Base-by-base conservation (phyloP, 1,284 basidiomycete species). In the Cystobasidiaceae sp. region DNA sequence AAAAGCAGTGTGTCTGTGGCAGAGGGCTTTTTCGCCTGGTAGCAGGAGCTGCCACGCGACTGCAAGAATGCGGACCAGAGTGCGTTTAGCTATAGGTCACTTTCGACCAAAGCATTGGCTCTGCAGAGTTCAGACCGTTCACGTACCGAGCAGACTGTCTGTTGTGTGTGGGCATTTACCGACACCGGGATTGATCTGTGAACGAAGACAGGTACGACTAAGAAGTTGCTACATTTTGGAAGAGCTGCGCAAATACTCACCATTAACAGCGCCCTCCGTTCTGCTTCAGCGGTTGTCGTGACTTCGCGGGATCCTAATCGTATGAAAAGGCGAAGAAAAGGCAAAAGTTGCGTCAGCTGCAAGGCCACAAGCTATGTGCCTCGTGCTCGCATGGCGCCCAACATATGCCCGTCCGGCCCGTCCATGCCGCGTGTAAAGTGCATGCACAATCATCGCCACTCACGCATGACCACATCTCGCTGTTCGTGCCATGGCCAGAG, bases 11-110 rank as follows among this genome's bases (percentile, higher is more conserved):
- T 65, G 63, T 21, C 63, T 34, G 32, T 65, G 63, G 21, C 54
- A 57, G n/a, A 65, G 17, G 27, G 63, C 63, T 32, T 41, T 49
- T 46, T 65, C 63, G 19, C 63, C 63, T 13, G 63, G 63, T 39
- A 65, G 63, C 11, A 65, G 52, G 9, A 65, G 48, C 39, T 65
- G 63, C 63, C 63, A 65, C 7, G 63, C 63, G 33, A 54, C 58
- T 50, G 27, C 7, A 27, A 21, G 37, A 11, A n/a, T 39, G 37
- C n/a, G n/a, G n/a, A n/a, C n/a, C 37, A 39, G n/a, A n/a, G 37
- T 39, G n/a, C 11, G 37, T 11, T 11, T n/a, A 39, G 37, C 37
- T 11, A n/a, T 11, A 39, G 37, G 37, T 11, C 37, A n/a, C n/a
- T 11, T 11, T n/a, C 11, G 37, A 39, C 11, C 37, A 39, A 39